Evolutionary conservation across 176 grass and related monocot species (phyloP).

Genomic region (Chrysopogon serrulatus): DNA sequence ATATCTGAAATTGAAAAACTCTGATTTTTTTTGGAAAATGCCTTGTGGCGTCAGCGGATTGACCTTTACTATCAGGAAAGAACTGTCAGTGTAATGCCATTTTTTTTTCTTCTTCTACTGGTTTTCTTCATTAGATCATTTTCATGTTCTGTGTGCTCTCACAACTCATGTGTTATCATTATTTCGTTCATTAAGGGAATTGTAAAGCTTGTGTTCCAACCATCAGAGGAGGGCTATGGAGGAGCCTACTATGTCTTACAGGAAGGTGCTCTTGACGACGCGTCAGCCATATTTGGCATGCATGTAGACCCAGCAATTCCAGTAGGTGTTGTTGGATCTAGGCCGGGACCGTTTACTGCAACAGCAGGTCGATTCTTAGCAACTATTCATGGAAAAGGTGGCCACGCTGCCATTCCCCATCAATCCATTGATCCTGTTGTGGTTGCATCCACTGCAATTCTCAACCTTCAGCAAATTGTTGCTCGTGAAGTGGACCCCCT

Average conservation of each 20-base stretch:
- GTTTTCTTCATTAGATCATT: background rate
- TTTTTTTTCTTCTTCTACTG: background rate
- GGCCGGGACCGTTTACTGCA: slow-evolving; percentile 30
- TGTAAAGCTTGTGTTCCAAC: slow-evolving; percentile 60
- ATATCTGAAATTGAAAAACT: background rate
- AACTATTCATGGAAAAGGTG: slow-evolving; percentile 32
- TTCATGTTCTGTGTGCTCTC: background rate
- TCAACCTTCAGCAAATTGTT: slow-evolving; percentile 41
- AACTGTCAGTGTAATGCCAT: background rate
- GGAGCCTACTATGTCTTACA: slow-evolving; percentile 38
- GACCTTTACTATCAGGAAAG: background rate
- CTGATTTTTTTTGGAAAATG: background rate
- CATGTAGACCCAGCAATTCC: slow-evolving; percentile 18
- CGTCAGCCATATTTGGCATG: slow-evolving; percentile 37
- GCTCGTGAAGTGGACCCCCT: slow-evolving; percentile 43
- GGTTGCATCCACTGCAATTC: slow-evolving; percentile 27
- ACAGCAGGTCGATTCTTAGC: slow-evolving; percentile 19
- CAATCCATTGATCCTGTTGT: slow-evolving; percentile 32
- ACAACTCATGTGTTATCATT: background rate
- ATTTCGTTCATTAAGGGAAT: slow-evolving; percentile 22
- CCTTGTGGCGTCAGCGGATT: background rate
- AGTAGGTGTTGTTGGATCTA: slow-evolving; percentile 11
- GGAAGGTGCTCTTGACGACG: slow-evolving; percentile 22
- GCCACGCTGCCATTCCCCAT: slow-evolving; percentile 42
- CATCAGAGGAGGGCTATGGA: slow-evolving; percentile 38